Evolutionary conservation across 106 monocot species (phyloP).

Genomic region (Platanthera guangdongensis): DNA sequence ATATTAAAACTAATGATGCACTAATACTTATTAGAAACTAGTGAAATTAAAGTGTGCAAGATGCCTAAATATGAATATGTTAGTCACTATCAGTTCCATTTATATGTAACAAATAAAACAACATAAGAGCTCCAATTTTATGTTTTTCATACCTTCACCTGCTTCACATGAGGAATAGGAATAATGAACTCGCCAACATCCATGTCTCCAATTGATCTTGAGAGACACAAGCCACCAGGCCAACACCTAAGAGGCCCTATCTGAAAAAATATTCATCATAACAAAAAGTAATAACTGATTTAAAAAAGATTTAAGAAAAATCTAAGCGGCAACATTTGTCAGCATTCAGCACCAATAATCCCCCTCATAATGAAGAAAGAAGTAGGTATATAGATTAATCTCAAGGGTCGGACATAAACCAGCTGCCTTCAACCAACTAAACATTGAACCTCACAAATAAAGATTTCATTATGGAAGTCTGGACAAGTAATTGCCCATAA

Average conservation of each 20-base stretch:
- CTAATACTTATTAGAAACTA: too few species aligned
- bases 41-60: too few species aligned
- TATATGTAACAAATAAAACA: background rate
- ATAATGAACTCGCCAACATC: constrained; percentile 88
- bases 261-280: constrained; percentile 26
- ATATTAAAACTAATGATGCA: too few species aligned
- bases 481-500: too few species aligned
- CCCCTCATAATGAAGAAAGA: background rate
- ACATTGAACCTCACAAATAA: background rate
- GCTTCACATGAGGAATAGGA: constrained; percentile 78
- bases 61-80: background rate
- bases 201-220: constrained; percentile 77
- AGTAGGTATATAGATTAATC: background rate
- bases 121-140: background rate
- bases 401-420: background rate
- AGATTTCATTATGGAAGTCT: too few species aligned
- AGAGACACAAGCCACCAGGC: constrained; percentile 81
- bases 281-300: background rate
- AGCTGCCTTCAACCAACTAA: background rate
- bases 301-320: background rate
- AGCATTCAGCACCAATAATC: background rate
- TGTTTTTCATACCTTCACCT: constrained; percentile 60
- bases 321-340: background rate
- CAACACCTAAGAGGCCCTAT: constrained; percentile 78
- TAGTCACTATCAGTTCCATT: background rate